Evolutionary conservation across 495 filamentous ascomycete species (phyloP).

Genomic region (Cercophora newfieldiana): DNA sequence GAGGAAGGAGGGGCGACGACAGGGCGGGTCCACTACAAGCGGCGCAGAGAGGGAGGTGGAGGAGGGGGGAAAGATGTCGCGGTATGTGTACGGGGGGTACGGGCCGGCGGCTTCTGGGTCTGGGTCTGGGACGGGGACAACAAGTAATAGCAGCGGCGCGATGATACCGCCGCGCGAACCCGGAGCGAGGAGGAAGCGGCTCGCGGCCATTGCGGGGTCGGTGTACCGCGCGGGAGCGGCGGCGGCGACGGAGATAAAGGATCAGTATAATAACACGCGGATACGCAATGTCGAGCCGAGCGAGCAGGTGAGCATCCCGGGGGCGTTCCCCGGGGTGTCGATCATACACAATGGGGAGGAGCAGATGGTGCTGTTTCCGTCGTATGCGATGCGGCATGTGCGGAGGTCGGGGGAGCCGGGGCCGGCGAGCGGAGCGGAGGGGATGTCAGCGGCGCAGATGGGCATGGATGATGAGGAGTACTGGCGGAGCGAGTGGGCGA

Average conservation of each 20-base stretch:
- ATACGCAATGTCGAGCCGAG: conserved; percentile 50
- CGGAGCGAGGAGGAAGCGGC: conserved; percentile 72
- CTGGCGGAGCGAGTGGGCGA: conserved; percentile 68
- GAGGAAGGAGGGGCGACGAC: conserved; percentile 21
- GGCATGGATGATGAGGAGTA: conserved; percentile 59
- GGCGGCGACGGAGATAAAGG: conserved; percentile 86
- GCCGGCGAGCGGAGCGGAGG: conserved; percentile 9
- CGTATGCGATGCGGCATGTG: conserved; percentile 75
- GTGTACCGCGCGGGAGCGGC: conserved; percentile 70
- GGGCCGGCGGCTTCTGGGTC: conserved; percentile 21
- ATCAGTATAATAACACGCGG: conserved; percentile 79
- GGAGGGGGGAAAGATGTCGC: not conserved
- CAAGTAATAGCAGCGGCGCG: conserved; percentile 20
- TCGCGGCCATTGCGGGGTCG: conserved; percentile 58
- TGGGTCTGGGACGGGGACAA: conserved; percentile 27
- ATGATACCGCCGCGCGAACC: conserved; percentile 48
- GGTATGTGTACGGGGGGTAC: conserved; percentile 15
- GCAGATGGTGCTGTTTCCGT: conserved; percentile 92
- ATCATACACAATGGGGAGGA: conserved; percentile 78
- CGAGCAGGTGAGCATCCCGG: conserved; percentile 62
- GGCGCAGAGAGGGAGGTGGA: not conserved
- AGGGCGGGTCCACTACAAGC: too few relatives aligned
- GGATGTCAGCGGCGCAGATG: conserved; percentile 14
- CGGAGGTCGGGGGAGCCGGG: conserved; percentile 34
- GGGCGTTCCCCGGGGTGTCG: conserved; percentile 76